Percentiles rank a stretch among this genome's conserved stretches.
Evolutionary conservation across 192 early-diverging fungal genomes (phyloP).

Genomic region (Blastocladiella britannica): DNA sequence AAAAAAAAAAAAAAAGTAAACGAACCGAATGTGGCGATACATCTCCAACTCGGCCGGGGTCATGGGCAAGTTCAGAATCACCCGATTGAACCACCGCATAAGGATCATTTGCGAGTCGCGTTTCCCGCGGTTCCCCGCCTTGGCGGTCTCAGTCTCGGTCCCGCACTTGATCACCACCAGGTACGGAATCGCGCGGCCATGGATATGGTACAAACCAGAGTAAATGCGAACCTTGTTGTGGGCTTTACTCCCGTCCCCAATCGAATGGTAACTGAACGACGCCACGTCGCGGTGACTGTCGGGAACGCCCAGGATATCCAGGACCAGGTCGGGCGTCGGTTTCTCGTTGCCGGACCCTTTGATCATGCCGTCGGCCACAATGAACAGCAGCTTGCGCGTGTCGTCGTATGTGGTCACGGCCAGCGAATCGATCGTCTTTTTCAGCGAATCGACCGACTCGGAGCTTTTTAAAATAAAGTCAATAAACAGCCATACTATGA

Average conservation of each 20-base stretch:
- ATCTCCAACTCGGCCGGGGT: slow-evolving; percentile 89
- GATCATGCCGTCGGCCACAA: slow-evolving; percentile 93
- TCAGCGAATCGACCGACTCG: slow-evolving; percentile 82
- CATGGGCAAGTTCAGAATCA: slow-evolving; percentile 85
- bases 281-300: slow-evolving; percentile 61
- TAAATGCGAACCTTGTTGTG: slow-evolving; percentile 96
- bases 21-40: slow-evolving; percentile 98
- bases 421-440: slow-evolving; percentile 85
- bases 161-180: slow-evolving; percentile 90
- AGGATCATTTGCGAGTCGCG: slow-evolving; percentile 96
- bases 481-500: slow-evolving; percentile 75
- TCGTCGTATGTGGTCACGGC: slow-evolving; percentile 80
- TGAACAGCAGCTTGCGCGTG: slow-evolving; percentile 89
- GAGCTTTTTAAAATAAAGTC: too few species aligned
- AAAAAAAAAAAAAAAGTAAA: too few species aligned
- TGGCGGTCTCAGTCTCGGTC: slow-evolving; percentile 49
- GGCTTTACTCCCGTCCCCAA: slow-evolving; percentile 71
- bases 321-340: slow-evolving; percentile 84
- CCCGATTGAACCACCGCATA: slow-evolving; percentile 94
- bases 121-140: slow-evolving; percentile 92
- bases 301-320: slow-evolving; percentile 78
- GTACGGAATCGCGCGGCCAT: slow-evolving; percentile 81
- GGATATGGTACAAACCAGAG: slow-evolving; percentile 82
- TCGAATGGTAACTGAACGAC: slow-evolving; percentile 63
- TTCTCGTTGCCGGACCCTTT: slow-evolving; percentile 89